These are phyloP conservation scores for Punica granatum DNA, from an alignment of 345 rosid species.

Conservation along the genomic window DNA sequence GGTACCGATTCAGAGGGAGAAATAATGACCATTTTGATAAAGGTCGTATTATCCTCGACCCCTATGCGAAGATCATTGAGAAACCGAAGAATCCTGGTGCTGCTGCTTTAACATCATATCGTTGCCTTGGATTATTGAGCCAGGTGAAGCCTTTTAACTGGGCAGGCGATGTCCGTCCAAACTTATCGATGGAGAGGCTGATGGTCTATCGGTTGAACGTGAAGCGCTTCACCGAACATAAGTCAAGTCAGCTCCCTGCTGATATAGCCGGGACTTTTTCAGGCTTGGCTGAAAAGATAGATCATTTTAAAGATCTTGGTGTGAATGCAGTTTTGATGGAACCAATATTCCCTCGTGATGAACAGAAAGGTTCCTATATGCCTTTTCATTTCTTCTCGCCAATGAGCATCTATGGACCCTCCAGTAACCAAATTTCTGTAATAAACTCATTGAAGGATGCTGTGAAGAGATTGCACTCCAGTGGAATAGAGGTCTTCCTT, in stretches of 20 bases:
- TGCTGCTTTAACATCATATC: slow-evolving; percentile 18
- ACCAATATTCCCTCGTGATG: slow-evolving; percentile 68
- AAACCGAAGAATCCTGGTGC: slow-evolving; percentile 19
- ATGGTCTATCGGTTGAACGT: slow-evolving; percentile 71
- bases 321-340: slow-evolving; percentile 76
- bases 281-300: slow-evolving; percentile 63
- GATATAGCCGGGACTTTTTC: slow-evolving; percentile 68
- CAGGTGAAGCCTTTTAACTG: slow-evolving; percentile 69
- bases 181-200: slow-evolving; percentile 56
- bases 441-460: slow-evolving; percentile 72
- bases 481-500: slow-evolving; percentile 70
- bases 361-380: slow-evolving; percentile 65
- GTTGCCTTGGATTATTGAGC: slow-evolving; percentile 45
- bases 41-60: slow-evolving; percentile 55
- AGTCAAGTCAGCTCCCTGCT: slow-evolving; percentile 53
- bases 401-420: slow-evolving; percentile 42
- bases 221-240: slow-evolving; percentile 54
- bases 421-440: slow-evolving; percentile 37
- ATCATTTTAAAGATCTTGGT: slow-evolving; percentile 69
- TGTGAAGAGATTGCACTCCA: slow-evolving; percentile 75
- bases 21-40: slow-evolving; percentile 14
- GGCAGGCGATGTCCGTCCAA: slow-evolving; percentile 53
- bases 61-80: slow-evolving; percentile 54
- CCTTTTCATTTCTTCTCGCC: slow-evolving; percentile 84
- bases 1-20: slow-evolving; percentile 51